phyloP scores from a whole-genome alignment of 306 rosid species.

The Corylus americana region DNA sequence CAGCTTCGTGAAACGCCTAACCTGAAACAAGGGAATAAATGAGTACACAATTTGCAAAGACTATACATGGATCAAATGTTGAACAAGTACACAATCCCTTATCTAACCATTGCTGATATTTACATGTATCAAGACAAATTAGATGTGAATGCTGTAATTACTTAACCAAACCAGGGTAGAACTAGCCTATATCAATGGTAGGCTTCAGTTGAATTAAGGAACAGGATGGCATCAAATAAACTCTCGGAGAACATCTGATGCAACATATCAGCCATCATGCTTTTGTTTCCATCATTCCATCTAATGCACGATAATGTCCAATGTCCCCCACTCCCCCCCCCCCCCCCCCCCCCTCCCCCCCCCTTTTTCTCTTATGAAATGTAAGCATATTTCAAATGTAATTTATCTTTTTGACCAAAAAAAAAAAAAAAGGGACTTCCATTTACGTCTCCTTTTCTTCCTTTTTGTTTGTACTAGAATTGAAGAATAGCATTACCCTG shows the following conservation, averaged over 20 bases:
- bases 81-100: background rate
- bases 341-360: too few species aligned
- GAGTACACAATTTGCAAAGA: slow-evolving; percentile 18
- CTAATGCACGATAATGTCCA: too few species aligned
- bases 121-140: background rate
- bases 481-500: background rate
- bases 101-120: background rate
- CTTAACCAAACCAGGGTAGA: background rate
- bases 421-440: too few species aligned
- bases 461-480: background rate
- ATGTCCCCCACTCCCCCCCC: too few species aligned
- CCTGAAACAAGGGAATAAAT: slow-evolving; percentile 47
- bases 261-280: too few species aligned
- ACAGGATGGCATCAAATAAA: background rate
- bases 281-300: too few species aligned
- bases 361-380: background rate
- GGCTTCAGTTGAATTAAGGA: background rate
- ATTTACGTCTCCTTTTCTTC: background rate
- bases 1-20: slow-evolving; percentile 71
- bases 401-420: background rate
- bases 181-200: background rate
- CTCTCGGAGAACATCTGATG: too few species aligned
- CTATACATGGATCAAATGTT: slow-evolving; percentile 22
- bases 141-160: background rate
- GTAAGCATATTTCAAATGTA: background rate